phyloP scores from a whole-genome alignment of 2,329 filamentous ascomycete species.

The Diaporthe vexans region DNA sequence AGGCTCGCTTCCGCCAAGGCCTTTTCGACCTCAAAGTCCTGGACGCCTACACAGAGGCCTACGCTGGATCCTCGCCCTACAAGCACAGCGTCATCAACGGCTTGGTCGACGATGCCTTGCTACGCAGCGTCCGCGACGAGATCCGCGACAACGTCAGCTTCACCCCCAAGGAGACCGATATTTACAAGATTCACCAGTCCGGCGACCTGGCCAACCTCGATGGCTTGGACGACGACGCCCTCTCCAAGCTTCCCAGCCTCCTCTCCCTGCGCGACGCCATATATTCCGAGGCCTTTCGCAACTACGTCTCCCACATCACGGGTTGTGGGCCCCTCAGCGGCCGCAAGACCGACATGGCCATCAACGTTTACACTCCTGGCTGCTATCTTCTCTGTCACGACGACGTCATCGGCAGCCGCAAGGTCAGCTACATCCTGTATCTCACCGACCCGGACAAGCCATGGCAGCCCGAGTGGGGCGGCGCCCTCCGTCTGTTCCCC shows the following conservation, averaged over 20 bases:
- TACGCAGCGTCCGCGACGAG: conserved; percentile 89
- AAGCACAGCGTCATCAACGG: conserved; percentile 91
- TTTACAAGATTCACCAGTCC: conserved; percentile 99
- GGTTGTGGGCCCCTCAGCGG: conserved; percentile 89
- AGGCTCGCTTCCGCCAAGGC: conserved; percentile 73
- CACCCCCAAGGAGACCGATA: conserved; percentile 98
- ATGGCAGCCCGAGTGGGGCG: conserved; percentile 94
- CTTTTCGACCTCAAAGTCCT: conserved; percentile 74
- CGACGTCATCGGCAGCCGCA: conserved; percentile 97
- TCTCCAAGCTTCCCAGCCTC: conserved; percentile 90
- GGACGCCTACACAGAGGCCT: conserved; percentile 71
- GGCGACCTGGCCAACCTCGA: conserved; percentile 97
- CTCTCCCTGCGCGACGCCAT: conserved; percentile 92
- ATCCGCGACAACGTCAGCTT: conserved; percentile 93
- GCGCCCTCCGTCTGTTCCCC: conserved; percentile 89
- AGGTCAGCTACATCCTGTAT: conserved; percentile 97
- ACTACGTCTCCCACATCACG: conserved; percentile 90
- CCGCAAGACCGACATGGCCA: conserved; percentile 97
- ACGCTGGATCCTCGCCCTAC: conserved; percentile 79
- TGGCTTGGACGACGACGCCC: conserved; percentile 87
- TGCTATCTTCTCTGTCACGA: conserved; percentile 97
- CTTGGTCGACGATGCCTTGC: conserved; percentile 83
- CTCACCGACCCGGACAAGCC: conserved; percentile 91
- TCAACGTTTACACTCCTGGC: conserved; percentile 97
- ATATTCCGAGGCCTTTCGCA: conserved; percentile 90